These are phyloP conservation scores for Sporothrix sp. DNA, from an alignment of 2,329 filamentous ascomycete species.

Conservation along the genomic window DNA sequence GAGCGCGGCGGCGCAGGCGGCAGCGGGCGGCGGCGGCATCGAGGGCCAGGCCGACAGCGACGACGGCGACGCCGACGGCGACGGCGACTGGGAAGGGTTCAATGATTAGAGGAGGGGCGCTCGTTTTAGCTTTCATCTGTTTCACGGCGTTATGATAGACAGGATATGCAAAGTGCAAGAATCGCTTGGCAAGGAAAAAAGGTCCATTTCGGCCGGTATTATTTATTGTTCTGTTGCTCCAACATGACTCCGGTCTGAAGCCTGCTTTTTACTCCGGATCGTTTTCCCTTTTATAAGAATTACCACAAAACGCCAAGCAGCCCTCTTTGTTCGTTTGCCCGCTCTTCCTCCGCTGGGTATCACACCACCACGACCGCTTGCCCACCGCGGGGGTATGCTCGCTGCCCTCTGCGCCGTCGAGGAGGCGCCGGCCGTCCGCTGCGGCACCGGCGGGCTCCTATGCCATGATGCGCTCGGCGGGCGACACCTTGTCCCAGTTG, in stretches of 20 bases:
- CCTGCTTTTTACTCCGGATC: too few relatives aligned
- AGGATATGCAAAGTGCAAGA: too few relatives aligned
- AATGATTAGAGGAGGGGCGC: slow-evolving; percentile 39
- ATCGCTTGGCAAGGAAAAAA: too few relatives aligned
- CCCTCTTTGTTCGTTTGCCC: too few relatives aligned
- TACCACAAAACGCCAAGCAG: neutral
- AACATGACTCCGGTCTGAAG: too few relatives aligned
- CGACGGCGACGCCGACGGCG: slow-evolving; percentile 29
- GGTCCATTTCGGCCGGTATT: too few relatives aligned
- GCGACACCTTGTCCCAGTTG: slow-evolving; percentile 36
- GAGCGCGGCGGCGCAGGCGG: slow-evolving; percentile 18
- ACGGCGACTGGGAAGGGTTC: slow-evolving; percentile 60
- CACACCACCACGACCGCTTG: neutral
- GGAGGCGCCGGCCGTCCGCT: too few relatives aligned
- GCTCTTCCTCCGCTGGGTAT: slow-evolving; percentile 10
- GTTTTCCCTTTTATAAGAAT: too few relatives aligned
- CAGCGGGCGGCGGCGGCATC: slow-evolving; percentile 16
- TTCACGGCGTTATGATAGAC: too few relatives aligned
- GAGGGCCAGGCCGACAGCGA: slow-evolving; percentile 23
- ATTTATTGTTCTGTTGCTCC: too few relatives aligned
- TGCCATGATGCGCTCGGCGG: slow-evolving; percentile 22
- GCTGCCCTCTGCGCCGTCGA: neutral
- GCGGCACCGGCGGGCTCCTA: too few relatives aligned
- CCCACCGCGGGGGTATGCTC: neutral
- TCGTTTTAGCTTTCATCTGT: too few relatives aligned